Base-by-base conservation (phyloP, 495 filamentous ascomycete species). In the Zalerion maritima region DNA sequence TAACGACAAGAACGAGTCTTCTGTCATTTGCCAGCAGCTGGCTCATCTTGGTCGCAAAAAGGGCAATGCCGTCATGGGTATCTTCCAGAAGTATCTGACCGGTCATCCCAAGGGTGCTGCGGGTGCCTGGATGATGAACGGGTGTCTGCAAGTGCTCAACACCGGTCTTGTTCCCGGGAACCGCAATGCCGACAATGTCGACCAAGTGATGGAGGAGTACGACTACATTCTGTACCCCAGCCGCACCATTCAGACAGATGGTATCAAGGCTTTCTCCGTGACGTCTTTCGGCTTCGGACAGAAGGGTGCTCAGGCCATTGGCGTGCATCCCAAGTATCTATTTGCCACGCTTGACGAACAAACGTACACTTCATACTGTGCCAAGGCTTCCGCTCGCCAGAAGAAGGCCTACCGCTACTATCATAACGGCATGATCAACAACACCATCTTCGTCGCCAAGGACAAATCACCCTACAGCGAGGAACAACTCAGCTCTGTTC, bases 51-150 rank as follows among this genome's bases (percentile, higher is more conserved):
- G 91, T 36, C 79, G 89, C 28, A 72, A 75, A 55, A 94, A 93
- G 70, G 89, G 89, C 44, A 96, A 99, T 50, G 84, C 91, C 16
- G 63, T 99, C 5, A 55, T 96, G 35, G 89, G 89, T 57, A 87
- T 99, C 51, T 99, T 96, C 80, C 89, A 99, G 55, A 99, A 99
- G 55, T 96, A 93, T 52, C 75, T 99, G 21, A 99, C 89, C 10
- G 89, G 89, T 43, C 89, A 99, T 55, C 89, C 89, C 41, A 99
- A 99, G 73, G 89, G 89, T 75, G 87, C 89, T 45, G 89, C 89
- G 28, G 89, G 89, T 55, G 89, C 86, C 24, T 99, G 87, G 87
- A 96, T 96, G 89, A 78, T 96, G 67, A 99, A 99, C 60, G 89
- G 89, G 37, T 82, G 81, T 49, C 58, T 99, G 49, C 89, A 99